Evolutionary conservation across 2,329 filamentous ascomycete genomes (phyloP).

Genomic region (Fusarium mexicanum): DNA sequence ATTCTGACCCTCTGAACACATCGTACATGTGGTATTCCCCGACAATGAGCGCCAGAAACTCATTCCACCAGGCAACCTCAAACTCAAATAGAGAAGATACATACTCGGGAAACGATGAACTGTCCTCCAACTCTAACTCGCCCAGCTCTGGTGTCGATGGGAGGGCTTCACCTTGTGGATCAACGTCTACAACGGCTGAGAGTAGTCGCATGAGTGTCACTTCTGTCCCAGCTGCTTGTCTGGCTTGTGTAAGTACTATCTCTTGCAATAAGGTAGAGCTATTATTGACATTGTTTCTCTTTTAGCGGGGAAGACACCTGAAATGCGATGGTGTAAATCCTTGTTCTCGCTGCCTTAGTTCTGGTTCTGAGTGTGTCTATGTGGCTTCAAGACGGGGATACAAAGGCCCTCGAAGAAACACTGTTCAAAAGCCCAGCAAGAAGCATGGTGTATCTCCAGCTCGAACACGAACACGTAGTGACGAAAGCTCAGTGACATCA

Average conservation of each 20-base stretch:
- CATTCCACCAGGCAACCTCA: conserved; percentile 5
- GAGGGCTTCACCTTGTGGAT: conserved; percentile 25
- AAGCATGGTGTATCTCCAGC: conserved; percentile 57
- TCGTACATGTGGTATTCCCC: conserved; percentile 32
- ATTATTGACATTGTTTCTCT: conserved; percentile 4
- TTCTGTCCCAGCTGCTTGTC: conserved; percentile 61
- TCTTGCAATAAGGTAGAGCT: not conserved
- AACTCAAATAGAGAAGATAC: conserved; percentile 23
- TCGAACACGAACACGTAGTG: conserved; percentile 21
- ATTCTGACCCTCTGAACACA: conserved; percentile 16
- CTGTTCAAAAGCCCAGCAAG: conserved; percentile 59
- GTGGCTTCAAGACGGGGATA: conserved; percentile 79
- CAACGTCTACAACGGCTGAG: conserved; percentile 33
- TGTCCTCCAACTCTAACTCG: conserved; percentile 38
- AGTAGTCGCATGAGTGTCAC: conserved; percentile 45
- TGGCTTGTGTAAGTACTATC: conserved; percentile 61
- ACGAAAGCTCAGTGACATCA: conserved; percentile 52
- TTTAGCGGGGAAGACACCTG: conserved; percentile 71
- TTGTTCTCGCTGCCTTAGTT: conserved; percentile 72
- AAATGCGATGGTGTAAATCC: conserved; percentile 79
- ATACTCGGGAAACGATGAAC: conserved; percentile 25
- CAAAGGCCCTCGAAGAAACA: conserved; percentile 63
- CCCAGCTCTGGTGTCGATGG: conserved; percentile 35
- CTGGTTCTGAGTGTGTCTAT: conserved; percentile 72
- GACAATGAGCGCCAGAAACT: conserved; percentile 17